Percentiles rank a stretch among this genome's conserved stretches.
Conservation (phyloP, 1,284 basidiomycete species). For the Kalmanozyma brasiliensis region DNA sequence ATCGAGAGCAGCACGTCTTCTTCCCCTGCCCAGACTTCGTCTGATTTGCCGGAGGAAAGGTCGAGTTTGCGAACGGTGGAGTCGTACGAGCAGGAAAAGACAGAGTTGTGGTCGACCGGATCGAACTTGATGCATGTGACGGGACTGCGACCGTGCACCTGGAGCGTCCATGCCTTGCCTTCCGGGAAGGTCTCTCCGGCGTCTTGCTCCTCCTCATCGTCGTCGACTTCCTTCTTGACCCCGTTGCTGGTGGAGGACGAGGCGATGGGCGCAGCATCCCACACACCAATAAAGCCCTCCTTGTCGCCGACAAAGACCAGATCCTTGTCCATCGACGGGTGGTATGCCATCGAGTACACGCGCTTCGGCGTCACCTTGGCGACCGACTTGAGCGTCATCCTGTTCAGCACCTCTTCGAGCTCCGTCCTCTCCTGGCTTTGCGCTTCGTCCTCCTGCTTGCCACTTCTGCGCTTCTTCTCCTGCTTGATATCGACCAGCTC, state of each 20-base stretch:
- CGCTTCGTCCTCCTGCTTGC: conserved; percentile 5
- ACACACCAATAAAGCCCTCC: conserved; percentile 61
- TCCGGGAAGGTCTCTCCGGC: conserved; percentile 18
- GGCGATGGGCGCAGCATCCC: conserved; percentile 52
- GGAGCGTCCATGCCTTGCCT: conserved; percentile 56
- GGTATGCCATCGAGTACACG: conserved; percentile 61
- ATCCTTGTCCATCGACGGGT: conserved; percentile 59
- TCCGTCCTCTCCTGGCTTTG: conserved; percentile 23
- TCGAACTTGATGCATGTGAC: conserved; percentile 65
- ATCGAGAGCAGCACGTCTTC: conserved; percentile 60
- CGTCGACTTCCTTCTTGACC: conserved; percentile 32
- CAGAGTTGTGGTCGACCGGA: conserved; percentile 45
- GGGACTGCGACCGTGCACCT: conserved; percentile 57
- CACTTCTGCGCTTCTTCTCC: conserved; percentile 19
- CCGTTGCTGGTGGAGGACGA: conserved; percentile 1
- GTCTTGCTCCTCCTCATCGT: conserved; percentile 35
- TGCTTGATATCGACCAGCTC: conserved; percentile 42
- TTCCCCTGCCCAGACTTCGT: conserved; percentile 56
- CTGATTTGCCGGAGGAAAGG: conserved; percentile 36
- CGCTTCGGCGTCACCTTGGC: conserved; percentile 57
- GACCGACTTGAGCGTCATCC: conserved; percentile 54
- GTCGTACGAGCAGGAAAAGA: conserved; percentile 62
- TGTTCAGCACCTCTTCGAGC: conserved; percentile 48
- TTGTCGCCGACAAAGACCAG: conserved; percentile 65
- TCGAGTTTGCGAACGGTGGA: conserved; percentile 58